These are phyloP conservation scores for Talaromyces funiculosus DNA, from an alignment of 2,329 filamentous ascomycete species.

Conservation along the genomic window DNA sequence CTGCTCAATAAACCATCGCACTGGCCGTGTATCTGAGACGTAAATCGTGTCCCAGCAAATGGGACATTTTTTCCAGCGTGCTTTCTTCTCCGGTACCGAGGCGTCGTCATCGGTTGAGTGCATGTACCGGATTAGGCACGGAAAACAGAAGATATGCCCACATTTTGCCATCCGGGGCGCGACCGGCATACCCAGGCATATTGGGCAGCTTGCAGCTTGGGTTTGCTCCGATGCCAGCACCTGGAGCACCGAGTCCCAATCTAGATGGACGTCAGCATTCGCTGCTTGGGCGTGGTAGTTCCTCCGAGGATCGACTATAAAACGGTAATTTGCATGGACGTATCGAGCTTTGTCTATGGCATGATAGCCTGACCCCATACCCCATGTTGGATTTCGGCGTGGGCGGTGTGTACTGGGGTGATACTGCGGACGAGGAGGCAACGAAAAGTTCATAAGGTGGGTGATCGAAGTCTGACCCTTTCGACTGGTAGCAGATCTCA, in stretches of 20 bases:
- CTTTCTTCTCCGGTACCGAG: slow-evolving; percentile 58
- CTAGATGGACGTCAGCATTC: slow-evolving; percentile 82
- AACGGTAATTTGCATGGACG: slow-evolving; percentile 95
- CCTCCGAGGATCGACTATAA: slow-evolving; percentile 79
- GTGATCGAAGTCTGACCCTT: slow-evolving; percentile 96
- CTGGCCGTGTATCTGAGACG: slow-evolving; percentile 79
- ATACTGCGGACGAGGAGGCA: slow-evolving; percentile 65
- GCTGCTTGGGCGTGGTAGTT: slow-evolving; percentile 74
- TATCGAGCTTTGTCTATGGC: slow-evolving; percentile 85
- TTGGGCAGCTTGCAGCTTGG: slow-evolving; percentile 83
- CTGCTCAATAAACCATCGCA: slow-evolving; percentile 85
- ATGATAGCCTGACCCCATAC: slow-evolving; percentile 82
- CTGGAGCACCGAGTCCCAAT: slow-evolving; percentile 87
- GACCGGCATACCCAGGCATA: slow-evolving; percentile 86
- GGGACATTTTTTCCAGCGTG: slow-evolving; percentile 89
- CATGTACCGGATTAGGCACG: slow-evolving; percentile 94
- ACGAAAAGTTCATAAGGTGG: slow-evolving; percentile 86
- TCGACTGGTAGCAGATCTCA: slow-evolving; percentile 61
- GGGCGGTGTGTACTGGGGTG: slow-evolving; percentile 53
- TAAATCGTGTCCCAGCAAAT: slow-evolving; percentile 95
- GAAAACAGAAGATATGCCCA: slow-evolving; percentile 92
- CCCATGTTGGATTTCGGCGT: slow-evolving; percentile 72
- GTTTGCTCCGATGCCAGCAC: slow-evolving; percentile 86
- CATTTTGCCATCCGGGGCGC: slow-evolving; percentile 96
- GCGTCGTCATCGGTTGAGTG: slow-evolving; percentile 72